Evolutionary conservation across 1,139 yeast species (phyloP), one percentile per base, ranked within the genome.

Genomic region (Sugiyamaella pinicola): DNA sequence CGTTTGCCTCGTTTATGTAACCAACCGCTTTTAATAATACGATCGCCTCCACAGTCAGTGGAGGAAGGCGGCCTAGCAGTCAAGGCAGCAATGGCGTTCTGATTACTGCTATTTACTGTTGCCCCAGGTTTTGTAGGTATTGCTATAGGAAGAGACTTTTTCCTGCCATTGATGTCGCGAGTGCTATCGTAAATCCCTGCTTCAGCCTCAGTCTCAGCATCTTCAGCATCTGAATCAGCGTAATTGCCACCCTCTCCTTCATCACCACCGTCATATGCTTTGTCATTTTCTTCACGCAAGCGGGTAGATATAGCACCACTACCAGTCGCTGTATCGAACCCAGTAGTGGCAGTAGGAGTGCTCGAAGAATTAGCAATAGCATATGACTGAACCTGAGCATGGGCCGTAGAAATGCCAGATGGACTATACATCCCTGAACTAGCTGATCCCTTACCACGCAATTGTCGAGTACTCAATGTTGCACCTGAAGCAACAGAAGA

Each of bases 1-100:
- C 64, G 57, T 50, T 64, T 65, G 40, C 65, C 62, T 22, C 70
- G 63, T 51, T 67, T 64, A 43, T 61, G 59, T 19, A 69, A 61
- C 73, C 73, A 70, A 4, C 73, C 73, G 45, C 61, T 61, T 52
- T 62, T 63, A 18, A 64, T 41, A 15, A 61, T 53, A 31, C 45
- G 38, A 35, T 52, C 55, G 9, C 40, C 50, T 33, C 41, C 33
- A 22, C 35, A 22, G 31, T 40, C 35, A 8, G 10, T 29, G 5
- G 37, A 29, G 7, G 37, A 41, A 3, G 37, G 21, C 3, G 29
- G 42, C 13, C 42, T 21, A 22, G 42, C 42, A 3, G 26, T 18
- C 26, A 22, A 12, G 28, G 42, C 18, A 10, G 28, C 29, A 8
- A 24, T 38, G n/a, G 13, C 7, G 17, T 31, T 22, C 13, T n/a